Base-by-base conservation (phyloP, 495 filamentous ascomycete genomes). In the Xylaria intraflava region DNA sequence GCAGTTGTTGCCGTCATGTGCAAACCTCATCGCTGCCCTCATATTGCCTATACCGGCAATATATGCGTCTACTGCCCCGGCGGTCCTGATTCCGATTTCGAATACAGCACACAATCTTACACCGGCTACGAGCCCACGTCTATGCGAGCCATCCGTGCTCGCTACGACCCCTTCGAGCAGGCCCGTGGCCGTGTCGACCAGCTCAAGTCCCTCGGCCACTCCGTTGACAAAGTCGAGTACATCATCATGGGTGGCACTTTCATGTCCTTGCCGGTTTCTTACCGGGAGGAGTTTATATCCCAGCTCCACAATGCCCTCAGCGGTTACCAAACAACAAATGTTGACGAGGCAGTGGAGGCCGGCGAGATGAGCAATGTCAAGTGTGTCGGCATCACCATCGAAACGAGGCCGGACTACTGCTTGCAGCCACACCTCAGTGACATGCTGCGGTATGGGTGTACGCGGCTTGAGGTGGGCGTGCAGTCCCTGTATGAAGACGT, bases 1-100 rank as follows among this genome's bases (percentile, higher is more conserved):
- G 94, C 93, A n/a, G 94, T 98, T 9, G 93, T 98, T 35, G 93
- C 94, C 16, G 94, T 98, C 49, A 97, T 98, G 93, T 97, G 93
- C 78, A 98, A 97, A 71, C 93, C 93, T 27, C 93, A 98, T 66
- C 82, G 93, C 58, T 98, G 93, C 64, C 93, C 93, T 26, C 93
- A 98, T 65, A 98, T 97, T 56, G 89, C 93, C 9, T 98, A 83
- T 69, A 97, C 94, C 2, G 93, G 93, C 62, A 98, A 97, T 63
- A 97, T 98, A 53, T 98, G 94, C 68, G 94, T 98, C 50, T 98
- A 98, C 72, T 98, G 93, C 67, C 93, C 93, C 19, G 93, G 93
- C 57, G 93, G 93, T 4, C 93, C 93, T 0, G 93, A 98, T 62
- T 95, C 89, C 29, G 93, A 98, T 64, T 98, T 98, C 61, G 93